These are phyloP conservation scores for Irpex sp. DNA, from an alignment of 1,284 basidiomycete genomes.

Conservation along the genomic window DNA sequence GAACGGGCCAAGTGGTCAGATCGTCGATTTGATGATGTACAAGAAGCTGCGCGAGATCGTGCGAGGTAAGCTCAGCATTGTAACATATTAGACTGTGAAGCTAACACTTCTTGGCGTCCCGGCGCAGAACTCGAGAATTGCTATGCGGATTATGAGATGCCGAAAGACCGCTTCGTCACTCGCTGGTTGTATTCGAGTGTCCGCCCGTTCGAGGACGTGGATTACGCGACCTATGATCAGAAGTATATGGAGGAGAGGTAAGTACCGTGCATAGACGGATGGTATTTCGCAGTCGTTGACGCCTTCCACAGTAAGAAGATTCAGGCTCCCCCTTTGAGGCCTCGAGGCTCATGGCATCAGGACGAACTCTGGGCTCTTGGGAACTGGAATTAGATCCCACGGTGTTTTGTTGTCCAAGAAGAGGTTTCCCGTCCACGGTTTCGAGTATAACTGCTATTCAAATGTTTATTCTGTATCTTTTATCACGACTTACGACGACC, in stretches of 20 bases:
- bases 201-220: not conserved
- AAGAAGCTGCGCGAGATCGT: constrained; percentile 5
- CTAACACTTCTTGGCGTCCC: too few species aligned
- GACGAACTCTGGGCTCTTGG: not conserved
- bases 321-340: not conserved
- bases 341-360: not conserved
- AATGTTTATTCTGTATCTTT: not conserved
- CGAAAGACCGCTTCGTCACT: not conserved
- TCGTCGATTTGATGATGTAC: constrained; percentile 3
- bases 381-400: not conserved
- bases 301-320: not conserved
- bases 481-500: not conserved
- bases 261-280: not conserved
- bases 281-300: not conserved
- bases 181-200: not conserved
- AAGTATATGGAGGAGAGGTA: not conserved
- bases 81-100: too few species aligned
- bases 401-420: not conserved
- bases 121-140: constrained; percentile 1
- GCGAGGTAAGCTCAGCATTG: constrained; percentile 6
- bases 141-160: constrained; percentile 1
- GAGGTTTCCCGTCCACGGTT: too few species aligned
- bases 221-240: not conserved
- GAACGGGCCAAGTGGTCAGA: not conserved
- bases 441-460: not conserved